These are phyloP conservation scores for Phoenix dactylifera DNA, from an alignment of 176 grass and related monocot genomes.

Conservation along the genomic window DNA sequence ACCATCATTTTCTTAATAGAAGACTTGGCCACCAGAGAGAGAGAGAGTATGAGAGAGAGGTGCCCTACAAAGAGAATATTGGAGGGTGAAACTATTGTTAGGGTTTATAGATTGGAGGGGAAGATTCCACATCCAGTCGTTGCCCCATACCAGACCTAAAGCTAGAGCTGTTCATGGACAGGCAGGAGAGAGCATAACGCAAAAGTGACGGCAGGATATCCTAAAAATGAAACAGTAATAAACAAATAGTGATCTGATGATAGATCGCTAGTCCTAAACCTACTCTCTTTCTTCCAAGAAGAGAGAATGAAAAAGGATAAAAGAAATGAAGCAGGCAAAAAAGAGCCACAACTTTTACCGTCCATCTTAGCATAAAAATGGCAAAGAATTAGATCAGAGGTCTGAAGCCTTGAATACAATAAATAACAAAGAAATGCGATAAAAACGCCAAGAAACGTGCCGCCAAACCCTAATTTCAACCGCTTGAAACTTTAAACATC, in stretches of 20 bases:
- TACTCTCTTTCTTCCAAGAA: background rate
- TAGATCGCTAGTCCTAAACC: too few relatives aligned
- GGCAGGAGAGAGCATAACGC: constrained; percentile 1
- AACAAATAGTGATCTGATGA: too few relatives aligned
- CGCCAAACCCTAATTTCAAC: too few relatives aligned
- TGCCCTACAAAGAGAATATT: background rate
- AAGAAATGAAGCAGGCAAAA: background rate
- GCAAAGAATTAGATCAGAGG: constrained; percentile 29
- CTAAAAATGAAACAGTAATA: background rate
- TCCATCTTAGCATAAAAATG: constrained; percentile 26
- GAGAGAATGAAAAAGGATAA: background rate
- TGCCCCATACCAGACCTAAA: constrained; percentile 11
- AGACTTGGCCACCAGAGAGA: too few relatives aligned
- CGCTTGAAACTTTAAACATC: too few relatives aligned
- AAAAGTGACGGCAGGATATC: constrained; percentile 29
- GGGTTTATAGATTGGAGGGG: constrained; percentile 16
- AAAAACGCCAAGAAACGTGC: background rate
- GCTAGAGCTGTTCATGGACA: background rate
- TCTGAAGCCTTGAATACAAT: constrained; percentile 24
- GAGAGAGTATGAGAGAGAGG: background rate
- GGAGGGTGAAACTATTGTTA: constrained; percentile 4
- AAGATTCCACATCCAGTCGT: constrained; percentile 10
- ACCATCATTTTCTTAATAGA: too few relatives aligned
- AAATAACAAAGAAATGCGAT: constrained; percentile 19
- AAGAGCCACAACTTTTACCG: background rate